Conservation (phyloP, 495 filamentous ascomycete species). For the Podospora tetraspora region DNA sequence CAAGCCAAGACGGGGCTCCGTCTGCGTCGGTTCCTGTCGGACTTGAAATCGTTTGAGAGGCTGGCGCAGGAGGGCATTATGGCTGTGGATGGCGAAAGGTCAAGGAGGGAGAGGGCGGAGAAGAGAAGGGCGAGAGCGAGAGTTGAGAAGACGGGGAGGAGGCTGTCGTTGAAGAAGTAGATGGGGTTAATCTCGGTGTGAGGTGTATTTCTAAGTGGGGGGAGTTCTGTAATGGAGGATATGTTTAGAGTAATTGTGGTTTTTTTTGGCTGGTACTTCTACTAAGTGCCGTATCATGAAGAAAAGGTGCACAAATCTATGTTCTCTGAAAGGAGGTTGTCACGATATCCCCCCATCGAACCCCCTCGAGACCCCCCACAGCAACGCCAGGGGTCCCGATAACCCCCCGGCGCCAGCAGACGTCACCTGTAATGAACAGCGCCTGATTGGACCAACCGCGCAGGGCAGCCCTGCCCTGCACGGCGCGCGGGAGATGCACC, state of each 20-base stretch:
- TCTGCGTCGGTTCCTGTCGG: slow-evolving; percentile 42
- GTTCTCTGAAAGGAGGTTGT: background rate
- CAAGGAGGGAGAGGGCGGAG: slow-evolving; percentile 11
- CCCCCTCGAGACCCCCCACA: background rate
- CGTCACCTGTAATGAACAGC: slow-evolving; percentile 6
- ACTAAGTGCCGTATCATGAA: background rate
- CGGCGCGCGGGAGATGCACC: background rate
- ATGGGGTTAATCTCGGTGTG: background rate
- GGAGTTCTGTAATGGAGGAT: no score
- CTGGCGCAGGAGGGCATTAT: slow-evolving; percentile 20
- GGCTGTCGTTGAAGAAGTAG: background rate
- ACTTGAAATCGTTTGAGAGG: slow-evolving; percentile 42
- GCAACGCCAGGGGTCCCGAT: background rate
- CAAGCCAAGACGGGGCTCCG: slow-evolving; percentile 40
- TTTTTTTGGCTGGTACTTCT: background rate
- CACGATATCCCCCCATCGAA: background rate
- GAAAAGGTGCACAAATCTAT: background rate
- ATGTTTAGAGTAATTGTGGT: background rate
- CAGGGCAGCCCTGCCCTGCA: background rate
- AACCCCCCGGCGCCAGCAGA: background rate
- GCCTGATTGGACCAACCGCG: background rate
- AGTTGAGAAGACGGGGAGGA: background rate
- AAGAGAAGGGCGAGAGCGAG: background rate
- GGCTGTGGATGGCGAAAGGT: slow-evolving; percentile 7
- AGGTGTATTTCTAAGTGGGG: background rate